phyloP scores from a whole-genome alignment of 257 asterid genomes.

The Solanum ossicruentum region DNA sequence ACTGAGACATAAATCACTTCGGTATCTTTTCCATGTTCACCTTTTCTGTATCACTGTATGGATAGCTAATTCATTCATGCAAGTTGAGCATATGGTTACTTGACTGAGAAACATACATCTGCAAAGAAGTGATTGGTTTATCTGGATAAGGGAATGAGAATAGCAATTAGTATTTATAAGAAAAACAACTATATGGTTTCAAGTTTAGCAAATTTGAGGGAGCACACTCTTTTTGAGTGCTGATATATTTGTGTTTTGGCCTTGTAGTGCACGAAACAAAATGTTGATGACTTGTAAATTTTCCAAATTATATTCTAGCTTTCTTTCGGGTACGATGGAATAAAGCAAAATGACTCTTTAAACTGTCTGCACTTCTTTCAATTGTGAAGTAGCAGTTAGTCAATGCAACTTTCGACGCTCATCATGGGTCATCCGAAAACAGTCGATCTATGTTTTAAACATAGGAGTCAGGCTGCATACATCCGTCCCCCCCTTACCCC shows the following conservation, averaged over 20 bases:
- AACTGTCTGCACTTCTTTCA: too few species aligned
- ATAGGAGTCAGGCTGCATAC: too few species aligned
- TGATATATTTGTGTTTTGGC: background rate
- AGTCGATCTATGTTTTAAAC: too few species aligned
- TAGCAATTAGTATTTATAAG: background rate
- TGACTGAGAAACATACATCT: background rate
- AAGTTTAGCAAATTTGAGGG: background rate
- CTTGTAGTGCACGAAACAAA: background rate
- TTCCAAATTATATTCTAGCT: background rate
- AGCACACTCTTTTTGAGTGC: background rate
- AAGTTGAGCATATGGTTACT: background rate
- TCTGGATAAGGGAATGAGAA: background rate
- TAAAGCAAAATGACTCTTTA: too few species aligned
- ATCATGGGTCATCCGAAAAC: too few species aligned
- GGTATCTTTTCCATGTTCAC: background rate
- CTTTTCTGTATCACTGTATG: background rate
- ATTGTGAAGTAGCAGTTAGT: too few species aligned
- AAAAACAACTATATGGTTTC: background rate
- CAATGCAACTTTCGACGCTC: too few species aligned
- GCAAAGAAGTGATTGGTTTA: background rate
- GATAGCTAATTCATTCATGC: background rate
- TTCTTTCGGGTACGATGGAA: too few species aligned
- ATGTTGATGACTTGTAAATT: background rate
- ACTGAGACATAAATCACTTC: background rate
- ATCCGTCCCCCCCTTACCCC: too few species aligned